Percentiles rank a stretch among this genome's conserved stretches.
These are phyloP conservation scores for Coemansia sp. DNA, from an alignment of 192 early-diverging fungal species.

Conservation along the genomic window DNA sequence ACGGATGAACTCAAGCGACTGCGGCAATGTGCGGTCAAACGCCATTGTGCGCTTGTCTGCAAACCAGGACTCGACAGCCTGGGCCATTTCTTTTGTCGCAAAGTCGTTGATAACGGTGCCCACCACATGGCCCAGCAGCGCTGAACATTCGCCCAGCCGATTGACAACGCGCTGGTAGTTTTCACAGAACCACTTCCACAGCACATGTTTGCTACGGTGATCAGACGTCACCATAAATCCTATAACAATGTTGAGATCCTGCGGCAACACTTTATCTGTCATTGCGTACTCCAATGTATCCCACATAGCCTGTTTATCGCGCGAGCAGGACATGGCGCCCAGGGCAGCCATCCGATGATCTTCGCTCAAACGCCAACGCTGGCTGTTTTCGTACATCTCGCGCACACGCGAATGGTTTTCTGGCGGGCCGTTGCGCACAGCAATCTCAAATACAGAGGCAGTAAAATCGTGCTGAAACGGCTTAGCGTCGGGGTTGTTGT, in stretches of 20 bases:
- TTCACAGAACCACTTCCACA: conserved; percentile 65
- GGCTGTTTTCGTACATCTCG: conserved; percentile 51
- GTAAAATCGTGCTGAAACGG: conserved; percentile 56
- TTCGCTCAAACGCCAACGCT: conserved; percentile 49
- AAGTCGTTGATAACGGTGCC: conserved; percentile 64
- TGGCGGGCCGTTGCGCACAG: conserved; percentile 52
- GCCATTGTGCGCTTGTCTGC: conserved; percentile 56
- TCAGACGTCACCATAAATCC: conserved; percentile 63
- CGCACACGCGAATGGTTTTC: conserved; percentile 48
- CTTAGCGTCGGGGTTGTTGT: conserved; percentile 60
- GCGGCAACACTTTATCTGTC: conserved; percentile 38
- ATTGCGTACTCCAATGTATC: conserved; percentile 45
- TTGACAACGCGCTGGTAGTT: conserved; percentile 59
- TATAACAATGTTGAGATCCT: conserved; percentile 57
- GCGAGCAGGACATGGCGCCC: conserved; percentile 55
- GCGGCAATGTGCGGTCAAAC: conserved; percentile 63
- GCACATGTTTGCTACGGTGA: conserved; percentile 49
- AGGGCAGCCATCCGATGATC: conserved; percentile 66
- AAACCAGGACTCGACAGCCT: conserved; percentile 61
- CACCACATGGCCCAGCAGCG: conserved; percentile 64
- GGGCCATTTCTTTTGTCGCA: conserved; percentile 55
- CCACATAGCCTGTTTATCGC: conserved; percentile 40
- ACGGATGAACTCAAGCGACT: conserved; percentile 69
- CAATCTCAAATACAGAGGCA: conserved; percentile 61
- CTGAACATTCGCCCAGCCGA: conserved; percentile 62